Evolutionary conservation across 2,329 filamentous ascomycete species (phyloP), one percentile per base, ranked within the genome.

Genomic region (Ceratocystis alfenasii): DNA sequence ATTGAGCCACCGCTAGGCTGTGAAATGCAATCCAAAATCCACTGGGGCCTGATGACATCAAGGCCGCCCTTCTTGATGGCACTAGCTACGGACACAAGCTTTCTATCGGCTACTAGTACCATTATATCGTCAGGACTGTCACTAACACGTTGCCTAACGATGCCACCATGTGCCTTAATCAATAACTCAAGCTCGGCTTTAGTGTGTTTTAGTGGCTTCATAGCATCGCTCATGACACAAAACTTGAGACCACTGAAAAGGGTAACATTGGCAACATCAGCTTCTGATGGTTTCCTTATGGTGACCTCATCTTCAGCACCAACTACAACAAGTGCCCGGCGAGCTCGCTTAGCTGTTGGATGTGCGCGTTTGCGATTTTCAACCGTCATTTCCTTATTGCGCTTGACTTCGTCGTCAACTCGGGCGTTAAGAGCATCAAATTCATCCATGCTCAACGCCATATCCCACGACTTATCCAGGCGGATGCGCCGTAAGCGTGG

Each of bases 401-500:
- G 84, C 60, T 86, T 81, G 4, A 83, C 80, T 69, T 89, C 86
- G n/a, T 85, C 80, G 68, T 94, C 87, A 0, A 85, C 86, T 22
- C 82, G 82, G 5, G 78, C 78, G 69, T 88, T 87, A 17, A 96
- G 76, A 6, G 87, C 82, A 20, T 86, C 76, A 71, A 96, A 96
- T 59, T 91, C 89, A 59, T 89, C 83, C 1, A 90, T 78, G 0
- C 89, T 89, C 1, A 97, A 78, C 0, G 90, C 89, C 44, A 84
- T 84, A 61, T 88, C 81, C 93, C 94, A 99, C 66, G 81, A 79
- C 70, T 92, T 90, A 74, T 97, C 94, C n/a, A 83, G 80, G 3
- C 91, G 84, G 5, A 97, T 76, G 45, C 81, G 82, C 69, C 90
- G 90, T 75, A 97, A 96, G 0, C 94, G 86, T 1, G 94, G 94